These are phyloP conservation scores for Magnaporthiopsis poae DNA, from an alignment of 2,329 filamentous ascomycete species.

Conservation along the genomic window DNA sequence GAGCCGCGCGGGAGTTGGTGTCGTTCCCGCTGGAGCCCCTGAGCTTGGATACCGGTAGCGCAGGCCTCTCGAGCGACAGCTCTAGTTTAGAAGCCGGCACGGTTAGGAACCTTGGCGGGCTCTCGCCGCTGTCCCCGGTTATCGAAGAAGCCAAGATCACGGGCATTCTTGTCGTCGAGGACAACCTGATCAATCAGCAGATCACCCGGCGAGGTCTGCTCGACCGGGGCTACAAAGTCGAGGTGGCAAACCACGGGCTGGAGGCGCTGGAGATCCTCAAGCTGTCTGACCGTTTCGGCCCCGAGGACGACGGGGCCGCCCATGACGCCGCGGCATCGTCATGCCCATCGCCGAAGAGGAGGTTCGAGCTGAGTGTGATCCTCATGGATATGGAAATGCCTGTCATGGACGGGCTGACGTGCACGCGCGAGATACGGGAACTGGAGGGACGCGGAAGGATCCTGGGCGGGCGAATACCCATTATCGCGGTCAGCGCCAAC, in stretches of 20 bases:
- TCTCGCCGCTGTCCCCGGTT: not conserved
- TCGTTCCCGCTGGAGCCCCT: not conserved
- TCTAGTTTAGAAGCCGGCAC: too few relatives aligned
- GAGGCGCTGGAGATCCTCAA: slow-evolving; percentile 43
- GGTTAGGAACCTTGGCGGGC: not conserved
- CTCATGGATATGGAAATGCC: slow-evolving; percentile 75
- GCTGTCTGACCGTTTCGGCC: slow-evolving; percentile 19
- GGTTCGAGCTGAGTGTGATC: slow-evolving; percentile 46
- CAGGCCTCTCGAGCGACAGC: not conserved
- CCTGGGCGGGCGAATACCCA: slow-evolving; percentile 42
- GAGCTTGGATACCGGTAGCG: not conserved
- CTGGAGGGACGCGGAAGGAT: slow-evolving; percentile 45
- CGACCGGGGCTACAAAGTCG: slow-evolving; percentile 38
- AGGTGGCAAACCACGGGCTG: slow-evolving; percentile 47
- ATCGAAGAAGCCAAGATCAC: slow-evolving; percentile 21
- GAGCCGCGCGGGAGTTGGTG: not conserved
- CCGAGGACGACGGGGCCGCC: slow-evolving; percentile 5
- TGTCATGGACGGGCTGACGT: slow-evolving; percentile 59
- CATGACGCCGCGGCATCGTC: slow-evolving; percentile 4
- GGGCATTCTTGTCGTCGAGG: slow-evolving; percentile 47
- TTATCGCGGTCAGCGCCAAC: slow-evolving; percentile 60
- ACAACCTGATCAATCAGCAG: slow-evolving; percentile 52
- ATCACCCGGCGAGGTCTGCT: slow-evolving; percentile 42
- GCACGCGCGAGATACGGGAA: slow-evolving; percentile 53
- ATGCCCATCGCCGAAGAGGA: slow-evolving; percentile 7